Percentiles rank a stretch among this genome's conserved stretches.
These are phyloP conservation scores for Fraxinus albicans DNA, from an alignment of 305 asterid genomes.

Conservation along the genomic window DNA sequence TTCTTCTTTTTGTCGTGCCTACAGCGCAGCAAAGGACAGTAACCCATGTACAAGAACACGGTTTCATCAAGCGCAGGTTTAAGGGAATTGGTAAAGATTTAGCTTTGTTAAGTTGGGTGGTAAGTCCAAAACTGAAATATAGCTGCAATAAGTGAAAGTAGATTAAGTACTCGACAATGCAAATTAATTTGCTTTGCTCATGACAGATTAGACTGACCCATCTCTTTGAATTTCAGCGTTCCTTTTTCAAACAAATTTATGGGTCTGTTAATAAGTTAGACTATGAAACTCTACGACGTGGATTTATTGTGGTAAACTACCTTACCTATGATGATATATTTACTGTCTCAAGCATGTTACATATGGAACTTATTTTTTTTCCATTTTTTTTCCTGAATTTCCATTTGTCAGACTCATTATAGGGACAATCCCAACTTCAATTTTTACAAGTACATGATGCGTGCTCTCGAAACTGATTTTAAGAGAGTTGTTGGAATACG, in stretches of 20 bases:
- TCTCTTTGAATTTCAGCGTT: slow-evolving; percentile 36
- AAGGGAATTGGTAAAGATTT: slow-evolving; percentile 43
- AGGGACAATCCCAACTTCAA: slow-evolving; percentile 54
- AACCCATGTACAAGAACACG: slow-evolving; percentile 59
- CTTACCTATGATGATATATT: neutral
- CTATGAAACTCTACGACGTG: slow-evolving; percentile 58
- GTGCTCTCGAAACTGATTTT: slow-evolving; percentile 67
- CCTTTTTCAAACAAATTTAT: slow-evolving; percentile 67
- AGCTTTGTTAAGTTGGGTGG: slow-evolving; percentile 58
- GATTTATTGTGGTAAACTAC: slow-evolving; percentile 57
- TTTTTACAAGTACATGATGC: slow-evolving; percentile 70
- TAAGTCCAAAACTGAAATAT: slow-evolving; percentile 29
- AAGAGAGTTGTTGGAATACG: slow-evolving; percentile 77
- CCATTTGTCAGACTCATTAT: slow-evolving; percentile 44
- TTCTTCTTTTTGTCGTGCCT: neutral
- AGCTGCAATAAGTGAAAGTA: neutral
- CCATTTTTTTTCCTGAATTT: neutral
- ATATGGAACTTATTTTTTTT: neutral
- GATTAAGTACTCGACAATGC: neutral
- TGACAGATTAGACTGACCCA: neutral
- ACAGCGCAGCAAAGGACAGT: slow-evolving; percentile 42
- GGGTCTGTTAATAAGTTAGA: slow-evolving; percentile 62
- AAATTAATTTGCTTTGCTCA: neutral
- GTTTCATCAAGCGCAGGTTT: slow-evolving; percentile 50
- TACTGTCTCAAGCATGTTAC: neutral